These are phyloP conservation scores for cucumber (Cucumis sativus) DNA, from an alignment of 306 rosid genomes.

Conservation along the genomic window Cucumber_9930_V3 NC_026660.2:23915001-23915500, in stretches of 20 bases:
- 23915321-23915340: conserved; percentile 85
- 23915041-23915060: conserved; percentile 4
- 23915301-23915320: conserved; percentile 80
- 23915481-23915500: conserved; percentile 67
- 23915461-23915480: neutral
- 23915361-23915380: conserved; percentile 97
- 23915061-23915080: neutral
- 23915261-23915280: conserved; percentile 43
- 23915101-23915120: conserved; percentile 26
- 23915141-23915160: neutral
- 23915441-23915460: neutral
- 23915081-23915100: conserved; percentile 10
- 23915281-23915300: conserved; percentile 46
- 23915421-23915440: neutral
- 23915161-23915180: neutral
- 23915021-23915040: neutral
- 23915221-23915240: conserved; percentile 16
- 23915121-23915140: conserved; percentile 16
- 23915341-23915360: conserved; percentile 72
- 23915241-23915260: conserved; percentile 42
- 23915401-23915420: conserved; percentile 56
- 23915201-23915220: conserved; percentile 16
- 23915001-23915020: neutral
- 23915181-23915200: conserved; percentile 23
- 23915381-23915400: conserved; percentile 95